Evolutionary conservation across 2,329 filamentous ascomycete genomes (phyloP).

Genomic region (Beauveria varroae): DNA sequence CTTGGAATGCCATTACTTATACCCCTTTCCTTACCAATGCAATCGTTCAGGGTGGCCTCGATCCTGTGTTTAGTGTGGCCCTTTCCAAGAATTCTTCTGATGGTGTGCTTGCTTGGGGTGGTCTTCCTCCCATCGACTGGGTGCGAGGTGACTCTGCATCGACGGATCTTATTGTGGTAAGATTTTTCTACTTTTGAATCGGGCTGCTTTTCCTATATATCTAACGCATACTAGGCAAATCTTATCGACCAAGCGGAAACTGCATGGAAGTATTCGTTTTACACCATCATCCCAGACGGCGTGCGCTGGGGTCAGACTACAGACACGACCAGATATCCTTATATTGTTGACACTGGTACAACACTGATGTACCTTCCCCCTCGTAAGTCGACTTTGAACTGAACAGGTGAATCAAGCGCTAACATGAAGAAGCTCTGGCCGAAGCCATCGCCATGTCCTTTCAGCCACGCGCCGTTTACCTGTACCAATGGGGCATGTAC

Average conservation of each 20-base stretch:
- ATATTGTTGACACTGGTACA: conserved; percentile 46
- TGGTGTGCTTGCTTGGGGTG: conserved; percentile 40
- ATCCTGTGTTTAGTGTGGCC: conserved; percentile 41
- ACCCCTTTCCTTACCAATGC: conserved; percentile 42
- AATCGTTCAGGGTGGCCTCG: conserved; percentile 36
- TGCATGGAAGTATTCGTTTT: conserved; percentile 41
- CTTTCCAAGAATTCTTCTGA: conserved; percentile 38
- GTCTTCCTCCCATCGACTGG: conserved; percentile 32
- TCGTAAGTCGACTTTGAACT: conserved; percentile 25
- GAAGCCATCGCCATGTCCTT: conserved; percentile 40
- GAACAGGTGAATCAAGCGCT: neutral
- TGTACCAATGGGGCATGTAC: conserved; percentile 40
- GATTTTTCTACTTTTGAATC: conserved; percentile 13
- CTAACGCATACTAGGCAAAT: conserved; percentile 31
- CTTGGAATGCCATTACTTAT: conserved; percentile 34
- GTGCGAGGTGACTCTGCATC: conserved; percentile 22
- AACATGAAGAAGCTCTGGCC: conserved; percentile 31
- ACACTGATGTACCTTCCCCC: conserved; percentile 43
- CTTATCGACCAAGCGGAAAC: conserved; percentile 31
- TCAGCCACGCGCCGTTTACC: conserved; percentile 37
- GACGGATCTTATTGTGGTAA: conserved; percentile 39
- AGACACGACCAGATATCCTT: conserved; percentile 36
- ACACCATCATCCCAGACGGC: conserved; percentile 44
- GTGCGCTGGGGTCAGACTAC: conserved; percentile 35
- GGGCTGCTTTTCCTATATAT: neutral